phyloP scores from a whole-genome alignment of 345 rosid genomes.

The Lepidium didymum region DNA sequence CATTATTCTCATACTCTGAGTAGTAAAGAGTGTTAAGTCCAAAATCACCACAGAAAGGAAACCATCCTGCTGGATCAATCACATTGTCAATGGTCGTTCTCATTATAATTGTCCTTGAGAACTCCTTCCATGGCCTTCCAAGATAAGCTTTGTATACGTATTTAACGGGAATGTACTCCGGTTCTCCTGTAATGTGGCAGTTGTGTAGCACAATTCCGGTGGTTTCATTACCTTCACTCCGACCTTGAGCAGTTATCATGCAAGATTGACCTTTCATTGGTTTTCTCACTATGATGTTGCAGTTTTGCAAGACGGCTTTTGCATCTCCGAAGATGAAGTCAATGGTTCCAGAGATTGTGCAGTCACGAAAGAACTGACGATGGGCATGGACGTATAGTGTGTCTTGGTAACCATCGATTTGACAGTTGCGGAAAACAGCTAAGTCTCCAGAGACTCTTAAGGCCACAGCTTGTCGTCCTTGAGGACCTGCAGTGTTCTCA shows the following conservation, averaged over 20 bases:
- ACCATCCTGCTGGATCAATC: conserved; percentile 58
- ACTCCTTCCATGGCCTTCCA: conserved; percentile 66
- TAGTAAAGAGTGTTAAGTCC: conserved; percentile 45
- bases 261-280: conserved; percentile 15
- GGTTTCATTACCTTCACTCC: background rate
- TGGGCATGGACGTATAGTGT: conserved; percentile 18
- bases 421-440: conserved; percentile 7
- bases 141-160: conserved; percentile 34
- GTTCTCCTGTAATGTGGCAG: conserved; percentile 16
- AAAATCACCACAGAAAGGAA: conserved; percentile 37
- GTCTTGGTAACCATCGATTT: conserved; percentile 28
- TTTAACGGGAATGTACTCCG: conserved; percentile 12
- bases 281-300: conserved; percentile 15
- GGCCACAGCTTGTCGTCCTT: conserved; percentile 23
- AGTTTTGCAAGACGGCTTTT: background rate
- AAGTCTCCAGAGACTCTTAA: conserved; percentile 5
- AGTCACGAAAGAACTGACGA: conserved; percentile 26
- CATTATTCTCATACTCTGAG: conserved; percentile 34
- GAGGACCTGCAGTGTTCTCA: conserved; percentile 24
- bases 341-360: conserved; percentile 17
- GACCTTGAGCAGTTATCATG: conserved; percentile 20
- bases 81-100: conserved; percentile 37
- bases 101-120: conserved; percentile 49
- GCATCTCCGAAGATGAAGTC: conserved; percentile 32
- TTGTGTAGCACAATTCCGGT: conserved; percentile 11